These are phyloP conservation scores for Penicillium sp. DNA, from an alignment of 2,329 filamentous ascomycete species.

Conservation along the genomic window DNA sequence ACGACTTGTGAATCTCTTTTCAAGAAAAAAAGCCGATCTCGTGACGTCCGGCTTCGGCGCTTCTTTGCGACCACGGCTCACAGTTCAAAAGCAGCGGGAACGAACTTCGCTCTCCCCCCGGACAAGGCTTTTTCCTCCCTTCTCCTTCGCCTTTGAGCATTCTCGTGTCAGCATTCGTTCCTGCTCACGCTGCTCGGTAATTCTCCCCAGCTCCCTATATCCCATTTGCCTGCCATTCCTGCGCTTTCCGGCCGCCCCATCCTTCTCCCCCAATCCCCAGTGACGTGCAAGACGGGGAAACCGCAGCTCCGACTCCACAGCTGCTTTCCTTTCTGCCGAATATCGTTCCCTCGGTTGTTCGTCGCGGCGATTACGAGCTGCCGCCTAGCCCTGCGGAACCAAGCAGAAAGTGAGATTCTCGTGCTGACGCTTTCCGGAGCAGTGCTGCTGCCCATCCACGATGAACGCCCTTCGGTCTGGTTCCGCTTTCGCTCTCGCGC, in stretches of 20 bases:
- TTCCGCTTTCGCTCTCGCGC: constrained; percentile 42
- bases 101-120: constrained; percentile 13
- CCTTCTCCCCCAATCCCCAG: neutral
- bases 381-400: constrained; percentile 14
- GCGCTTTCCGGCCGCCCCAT: constrained; percentile 24
- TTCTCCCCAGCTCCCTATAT: constrained; percentile 12
- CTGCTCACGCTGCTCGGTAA: constrained; percentile 23
- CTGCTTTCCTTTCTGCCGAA: constrained; percentile 39
- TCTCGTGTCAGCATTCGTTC: too few relatives aligned
- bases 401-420: constrained; percentile 20
- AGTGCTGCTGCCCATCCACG: constrained; percentile 12
- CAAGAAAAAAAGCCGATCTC: constrained; percentile 6
- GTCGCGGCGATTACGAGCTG: constrained; percentile 8
- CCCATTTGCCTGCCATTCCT: constrained; percentile 9
- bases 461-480: constrained; percentile 40
- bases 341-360: constrained; percentile 34
- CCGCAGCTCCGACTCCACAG: constrained; percentile 26
- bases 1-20: too few relatives aligned
- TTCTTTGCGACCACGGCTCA: constrained; percentile 25
- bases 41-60: constrained; percentile 11
- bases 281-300: too few relatives aligned
- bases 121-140: constrained; percentile 29
- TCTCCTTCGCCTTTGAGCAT: constrained; percentile 11
- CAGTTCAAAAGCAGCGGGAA: too few relatives aligned
- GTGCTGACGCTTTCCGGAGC: constrained; percentile 18